Evolutionary conservation across 2,329 filamentous ascomycete genomes (phyloP), one percentile per base, ranked within the genome.

Genomic region (Alternaria consortialis): DNA sequence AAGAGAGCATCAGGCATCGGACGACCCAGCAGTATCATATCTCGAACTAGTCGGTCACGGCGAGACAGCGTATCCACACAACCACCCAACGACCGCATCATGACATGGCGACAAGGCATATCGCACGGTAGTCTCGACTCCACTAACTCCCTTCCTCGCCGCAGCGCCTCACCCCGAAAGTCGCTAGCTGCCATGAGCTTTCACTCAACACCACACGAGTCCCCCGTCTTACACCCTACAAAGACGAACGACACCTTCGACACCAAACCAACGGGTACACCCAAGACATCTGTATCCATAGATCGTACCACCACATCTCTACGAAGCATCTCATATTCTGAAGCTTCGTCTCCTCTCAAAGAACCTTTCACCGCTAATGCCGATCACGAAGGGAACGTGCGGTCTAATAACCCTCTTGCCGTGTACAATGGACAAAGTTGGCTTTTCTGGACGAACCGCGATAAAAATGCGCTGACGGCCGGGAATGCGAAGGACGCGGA

Each of bases 91-190:
- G 94, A 98, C 65, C 87, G 92, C 15, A 97, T 97, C 66, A 85
- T 96, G 66, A 91, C 88, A 51, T 99, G 94, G 94, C 88, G 94
- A 4, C 92, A 96, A 67, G 86, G 85, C 12, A 85, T 91, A 57
- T 81, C 83, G 5, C 84, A 84, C 62, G 84, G 80, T 34, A 84
- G 80, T 62, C 76, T 83, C n/a, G 83, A 85, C 31, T 79, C 58
- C 37, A 75, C 65, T 40, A 69, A 71, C 29, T 63, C 64, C 0
- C 51, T 68, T 23, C 65, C 69, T 2, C 53, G 62, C 13, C 74
- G 84, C 62, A 85, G 82, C 68, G 76, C 79, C 46, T 85, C 85
- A 17, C 82, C 85, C 3, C 78, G 82, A 69, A 83, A 84, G 64
- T 79, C 78, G 0, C 62, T 79, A 31, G 72, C 70, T 7, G 54